phyloP scores from a whole-genome alignment of 352 stramenopile species.

The Blastocystis sp. region DNA sequence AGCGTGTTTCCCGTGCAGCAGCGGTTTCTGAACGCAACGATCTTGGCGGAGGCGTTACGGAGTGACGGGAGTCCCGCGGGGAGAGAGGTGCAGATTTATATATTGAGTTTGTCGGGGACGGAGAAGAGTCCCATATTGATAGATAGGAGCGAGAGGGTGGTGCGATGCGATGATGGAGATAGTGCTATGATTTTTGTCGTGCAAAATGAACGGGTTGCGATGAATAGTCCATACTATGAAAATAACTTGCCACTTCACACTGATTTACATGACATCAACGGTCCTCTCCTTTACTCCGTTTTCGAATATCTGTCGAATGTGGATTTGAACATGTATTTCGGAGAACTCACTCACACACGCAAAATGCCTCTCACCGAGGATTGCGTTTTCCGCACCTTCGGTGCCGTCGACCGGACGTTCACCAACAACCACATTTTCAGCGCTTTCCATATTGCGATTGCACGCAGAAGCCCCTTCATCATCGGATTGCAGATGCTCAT shows the following conservation, averaged over 20 bases:
- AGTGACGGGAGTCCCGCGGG: neutral
- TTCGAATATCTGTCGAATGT: conserved; percentile 36
- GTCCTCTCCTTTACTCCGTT: neutral
- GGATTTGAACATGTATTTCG: conserved; percentile 5
- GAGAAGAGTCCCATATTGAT: neutral
- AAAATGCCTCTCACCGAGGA: neutral
- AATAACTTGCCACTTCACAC: conserved; percentile 30
- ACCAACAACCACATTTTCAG: conserved; percentile 3
- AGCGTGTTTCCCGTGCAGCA: conserved; percentile 33
- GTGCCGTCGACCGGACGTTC: neutral
- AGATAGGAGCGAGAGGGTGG: conserved; percentile 15
- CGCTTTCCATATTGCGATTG: neutral
- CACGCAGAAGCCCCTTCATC: neutral
- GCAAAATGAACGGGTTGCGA: conserved; percentile 16
- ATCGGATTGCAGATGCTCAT: neutral
- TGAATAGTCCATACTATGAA: neutral
- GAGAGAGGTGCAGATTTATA: conserved; percentile 45
- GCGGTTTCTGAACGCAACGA: neutral
- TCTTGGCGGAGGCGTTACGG: neutral
- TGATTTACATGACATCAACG: conserved; percentile 40
- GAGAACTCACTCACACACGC: conserved; percentile 15
- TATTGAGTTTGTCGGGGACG: conserved; percentile 26
- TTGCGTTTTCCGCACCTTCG: neutral
- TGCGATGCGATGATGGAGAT: neutral
- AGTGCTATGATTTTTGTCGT: conserved; percentile 24